Evolutionary conservation across 306 rosid genomes (phyloP).

Genomic region (Inga leiocalycina): DNA sequence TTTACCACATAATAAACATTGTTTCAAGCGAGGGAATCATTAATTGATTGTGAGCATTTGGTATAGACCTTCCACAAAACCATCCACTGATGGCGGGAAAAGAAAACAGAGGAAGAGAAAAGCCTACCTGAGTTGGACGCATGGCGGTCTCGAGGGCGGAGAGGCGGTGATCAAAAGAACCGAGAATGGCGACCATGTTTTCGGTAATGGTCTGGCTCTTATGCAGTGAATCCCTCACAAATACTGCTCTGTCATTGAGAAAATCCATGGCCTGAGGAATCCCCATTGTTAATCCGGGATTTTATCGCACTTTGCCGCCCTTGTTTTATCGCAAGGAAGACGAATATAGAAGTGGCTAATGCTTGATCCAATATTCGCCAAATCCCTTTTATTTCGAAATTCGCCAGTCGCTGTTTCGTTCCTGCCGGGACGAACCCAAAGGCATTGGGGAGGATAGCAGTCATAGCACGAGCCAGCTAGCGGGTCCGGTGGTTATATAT

Average conservation of each 20-base stretch:
- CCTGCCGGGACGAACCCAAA: not conserved
- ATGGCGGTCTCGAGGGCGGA: slow-evolving; percentile 94
- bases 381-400: not conserved
- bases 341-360: not conserved
- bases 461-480: slow-evolving; percentile 2
- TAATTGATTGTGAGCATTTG: not conserved
- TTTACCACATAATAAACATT: not conserved
- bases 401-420: slow-evolving; percentile 26
- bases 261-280: slow-evolving; percentile 64
- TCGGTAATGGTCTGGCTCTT: slow-evolving; percentile 80
- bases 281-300: slow-evolving; percentile 46
- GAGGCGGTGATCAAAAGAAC: slow-evolving; percentile 95
- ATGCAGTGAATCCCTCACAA: slow-evolving; percentile 70
- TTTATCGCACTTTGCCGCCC: slow-evolving; percentile 30
- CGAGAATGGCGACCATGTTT: slow-evolving; percentile 86
- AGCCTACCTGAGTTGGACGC: slow-evolving; percentile 91
- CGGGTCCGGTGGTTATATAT: not conserved
- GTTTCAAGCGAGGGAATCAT: not conserved
- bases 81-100: not conserved
- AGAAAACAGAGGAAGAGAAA: slow-evolving; percentile 5
- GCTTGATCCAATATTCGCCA: slow-evolving; percentile 11
- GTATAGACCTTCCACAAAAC: not conserved
- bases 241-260: slow-evolving; percentile 61
- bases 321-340: slow-evolving; percentile 38
- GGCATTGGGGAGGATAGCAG: slow-evolving; percentile 30